These are phyloP conservation scores for Candida namnaoensis DNA, from an alignment of 805 yeast species.

Conservation along the genomic window DNA sequence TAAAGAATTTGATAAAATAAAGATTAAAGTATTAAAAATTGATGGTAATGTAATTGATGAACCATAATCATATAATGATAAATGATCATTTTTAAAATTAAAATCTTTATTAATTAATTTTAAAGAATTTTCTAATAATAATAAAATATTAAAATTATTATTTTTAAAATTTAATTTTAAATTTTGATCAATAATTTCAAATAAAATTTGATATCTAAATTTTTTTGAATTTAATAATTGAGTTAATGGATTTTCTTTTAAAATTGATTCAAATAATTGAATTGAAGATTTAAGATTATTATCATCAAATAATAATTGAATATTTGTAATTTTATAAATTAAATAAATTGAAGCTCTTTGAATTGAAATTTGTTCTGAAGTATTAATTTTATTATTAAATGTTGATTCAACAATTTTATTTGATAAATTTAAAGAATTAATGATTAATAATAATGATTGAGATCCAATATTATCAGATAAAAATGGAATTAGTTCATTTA, in stretches of 20 bases:
- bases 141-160: conserved; percentile 9
- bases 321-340: not conserved
- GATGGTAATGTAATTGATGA: conserved; percentile 11
- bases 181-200: conserved; percentile 19
- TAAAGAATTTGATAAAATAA: conserved; percentile 8
- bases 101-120: conserved; percentile 6
- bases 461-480: conserved; percentile 3
- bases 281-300: not conserved
- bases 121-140: conserved; percentile 7
- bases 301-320: too few species aligned
- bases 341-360: too few species aligned
- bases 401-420: not conserved
- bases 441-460: conserved; percentile 6
- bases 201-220: conserved; percentile 13
- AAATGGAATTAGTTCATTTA: conserved; percentile 4
- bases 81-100: conserved; percentile 6
- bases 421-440: conserved; percentile 4
- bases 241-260: not conserved
- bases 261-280: too few species aligned
- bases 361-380: not conserved
- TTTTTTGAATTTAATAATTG: conserved; percentile 1
- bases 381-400: too few species aligned
- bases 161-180: conserved; percentile 8
- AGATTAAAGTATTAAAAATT: conserved; percentile 7
- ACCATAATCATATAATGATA: conserved; percentile 11